Evolutionary conservation across 2,329 filamentous ascomycete genomes (phyloP).

Genomic region (Aspergillus piperis): DNA sequence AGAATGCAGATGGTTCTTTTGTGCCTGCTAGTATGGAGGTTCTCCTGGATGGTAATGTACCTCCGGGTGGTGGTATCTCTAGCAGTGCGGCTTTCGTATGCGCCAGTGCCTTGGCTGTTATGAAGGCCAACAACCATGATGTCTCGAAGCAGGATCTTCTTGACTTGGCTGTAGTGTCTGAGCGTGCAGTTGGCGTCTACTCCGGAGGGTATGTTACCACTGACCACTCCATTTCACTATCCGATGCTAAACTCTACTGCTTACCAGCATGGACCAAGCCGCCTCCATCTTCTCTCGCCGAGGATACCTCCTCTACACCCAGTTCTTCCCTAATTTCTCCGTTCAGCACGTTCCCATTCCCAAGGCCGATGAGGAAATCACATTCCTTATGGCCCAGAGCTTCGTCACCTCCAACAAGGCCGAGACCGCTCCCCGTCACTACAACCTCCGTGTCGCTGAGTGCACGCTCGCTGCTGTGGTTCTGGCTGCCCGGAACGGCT

Average conservation of each 20-base stretch:
- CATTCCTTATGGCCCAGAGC: slow-evolving; percentile 90
- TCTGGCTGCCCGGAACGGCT: slow-evolving; percentile 59
- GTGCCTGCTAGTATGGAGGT: slow-evolving; percentile 78
- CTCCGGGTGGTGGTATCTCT: slow-evolving; percentile 85
- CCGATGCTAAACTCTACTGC: background rate
- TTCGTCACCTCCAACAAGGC: slow-evolving; percentile 95
- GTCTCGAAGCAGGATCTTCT: slow-evolving; percentile 91
- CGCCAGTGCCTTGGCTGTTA: slow-evolving; percentile 81
- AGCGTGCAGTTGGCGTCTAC: slow-evolving; percentile 92
- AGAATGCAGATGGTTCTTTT: slow-evolving; percentile 64
- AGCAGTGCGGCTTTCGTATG: slow-evolving; percentile 94
- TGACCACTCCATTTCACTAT: background rate
- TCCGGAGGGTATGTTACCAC: slow-evolving; percentile 73
- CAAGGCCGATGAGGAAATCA: slow-evolving; percentile 75
- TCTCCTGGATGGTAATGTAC: slow-evolving; percentile 87
- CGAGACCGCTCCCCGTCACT: slow-evolving; percentile 88
- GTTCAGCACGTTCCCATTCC: slow-evolving; percentile 81
- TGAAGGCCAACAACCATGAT: slow-evolving; percentile 78
- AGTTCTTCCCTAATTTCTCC: slow-evolving; percentile 77
- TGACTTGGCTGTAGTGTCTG: slow-evolving; percentile 90
- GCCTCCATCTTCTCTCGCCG: slow-evolving; percentile 90
- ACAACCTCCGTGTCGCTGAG: slow-evolving; percentile 95
- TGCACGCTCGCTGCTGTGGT: slow-evolving; percentile 81
- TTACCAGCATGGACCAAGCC: slow-evolving; percentile 85
- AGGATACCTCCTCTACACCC: slow-evolving; percentile 85